Evolutionary conservation across 192 early-diverging fungal genomes (phyloP).

Genomic region (Gamsiella multidivaricata): DNA sequence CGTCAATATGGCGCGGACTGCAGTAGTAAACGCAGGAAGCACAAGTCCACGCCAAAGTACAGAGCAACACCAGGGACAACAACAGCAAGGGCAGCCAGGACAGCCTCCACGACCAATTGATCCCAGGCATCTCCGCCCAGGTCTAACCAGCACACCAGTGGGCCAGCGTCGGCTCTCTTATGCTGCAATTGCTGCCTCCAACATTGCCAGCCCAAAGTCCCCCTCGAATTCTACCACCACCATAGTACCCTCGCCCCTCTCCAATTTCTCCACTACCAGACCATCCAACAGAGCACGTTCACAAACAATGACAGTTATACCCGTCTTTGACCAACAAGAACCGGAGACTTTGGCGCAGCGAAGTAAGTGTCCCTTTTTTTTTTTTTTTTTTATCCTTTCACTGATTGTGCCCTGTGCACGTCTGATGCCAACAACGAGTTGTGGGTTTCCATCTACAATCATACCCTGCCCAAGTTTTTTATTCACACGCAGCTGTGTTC

Average conservation of each 20-base stretch:
- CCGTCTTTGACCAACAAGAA: slow-evolving; percentile 6
- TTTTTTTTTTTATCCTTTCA: not conserved
- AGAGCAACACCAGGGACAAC: slow-evolving; percentile 4
- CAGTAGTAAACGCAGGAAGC: not conserved
- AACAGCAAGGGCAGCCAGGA: slow-evolving; percentile 5
- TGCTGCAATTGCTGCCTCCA: slow-evolving; percentile 15
- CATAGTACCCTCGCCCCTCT: not conserved
- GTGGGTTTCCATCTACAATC: too few species aligned
- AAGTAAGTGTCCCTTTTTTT: slow-evolving; percentile 11
- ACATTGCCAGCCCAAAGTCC: not conserved
- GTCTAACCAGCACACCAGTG: not conserved
- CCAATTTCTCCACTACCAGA: slow-evolving; percentile 6
- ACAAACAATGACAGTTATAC: slow-evolving; percentile 31
- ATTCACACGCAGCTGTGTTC: not conserved
- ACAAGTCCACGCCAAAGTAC: not conserved
- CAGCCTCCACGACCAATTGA: not conserved
- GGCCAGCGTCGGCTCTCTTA: slow-evolving; percentile 7
- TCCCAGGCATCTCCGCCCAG: not conserved
- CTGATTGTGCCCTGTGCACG: not conserved
- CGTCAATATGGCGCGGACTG: not conserved
- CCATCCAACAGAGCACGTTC: slow-evolving; percentile 35
- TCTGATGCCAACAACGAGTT: too few species aligned
- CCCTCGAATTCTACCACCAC: not conserved
- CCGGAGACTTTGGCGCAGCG: not conserved
- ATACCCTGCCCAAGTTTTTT: too few species aligned